These are phyloP conservation scores for Terana coerulea DNA, from an alignment of 768 basidiomycete species.

Conservation along the genomic window DNA sequence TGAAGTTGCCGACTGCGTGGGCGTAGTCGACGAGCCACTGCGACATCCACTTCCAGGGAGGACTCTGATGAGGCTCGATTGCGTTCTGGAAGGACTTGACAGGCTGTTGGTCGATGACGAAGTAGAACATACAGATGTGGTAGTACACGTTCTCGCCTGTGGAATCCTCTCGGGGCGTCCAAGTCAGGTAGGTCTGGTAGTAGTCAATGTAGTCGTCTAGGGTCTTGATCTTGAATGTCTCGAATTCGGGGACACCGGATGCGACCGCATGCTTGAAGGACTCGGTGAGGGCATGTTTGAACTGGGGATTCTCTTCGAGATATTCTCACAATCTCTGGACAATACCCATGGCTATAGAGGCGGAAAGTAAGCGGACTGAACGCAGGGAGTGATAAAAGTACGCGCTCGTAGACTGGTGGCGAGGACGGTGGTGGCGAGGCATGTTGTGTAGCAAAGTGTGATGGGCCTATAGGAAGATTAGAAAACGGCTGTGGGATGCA, in stretches of 20 bases:
- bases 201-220: conserved; percentile 16
- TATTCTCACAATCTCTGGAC: no score
- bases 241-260: conserved; percentile 9
- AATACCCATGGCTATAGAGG: no score
- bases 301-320: no score
- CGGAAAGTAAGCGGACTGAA: no score
- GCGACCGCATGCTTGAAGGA: conserved; percentile 8
- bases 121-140: conserved; percentile 20
- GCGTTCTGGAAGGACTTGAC: conserved; percentile 7
- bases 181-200: conserved; percentile 12
- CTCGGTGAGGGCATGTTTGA: conserved; percentile 10
- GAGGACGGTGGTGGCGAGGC: no score
- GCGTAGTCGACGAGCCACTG: conserved; percentile 20
- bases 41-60: conserved; percentile 13
- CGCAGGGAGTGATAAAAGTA: no score
- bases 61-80: conserved; percentile 6
- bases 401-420: no score
- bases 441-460: no score
- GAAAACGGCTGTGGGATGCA: no score
- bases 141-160: conserved; percentile 10
- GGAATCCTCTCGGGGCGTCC: conserved; percentile 13
- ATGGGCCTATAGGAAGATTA: no score
- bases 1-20: conserved; percentile 15
- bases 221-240: conserved; percentile 11
- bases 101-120: conserved; percentile 15